Evolutionary conservation across 345 rosid species (phyloP).

Genomic region (Boechera retrofracta): DNA sequence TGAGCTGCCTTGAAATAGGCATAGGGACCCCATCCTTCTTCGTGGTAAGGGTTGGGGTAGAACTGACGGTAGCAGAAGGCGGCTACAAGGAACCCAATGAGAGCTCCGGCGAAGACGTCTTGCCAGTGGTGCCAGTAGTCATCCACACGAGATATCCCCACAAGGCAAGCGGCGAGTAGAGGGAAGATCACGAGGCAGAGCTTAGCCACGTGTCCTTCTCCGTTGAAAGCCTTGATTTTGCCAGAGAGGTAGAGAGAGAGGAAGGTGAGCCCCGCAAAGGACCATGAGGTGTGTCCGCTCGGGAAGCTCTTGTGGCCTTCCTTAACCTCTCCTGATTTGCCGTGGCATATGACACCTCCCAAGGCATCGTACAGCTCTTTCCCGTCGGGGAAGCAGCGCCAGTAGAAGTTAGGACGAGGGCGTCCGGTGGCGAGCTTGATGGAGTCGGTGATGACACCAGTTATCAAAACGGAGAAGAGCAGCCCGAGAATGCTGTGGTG

Average conservation of each 20-base stretch:
- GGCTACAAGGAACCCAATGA: constrained; percentile 65
- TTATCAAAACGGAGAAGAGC: constrained; percentile 67
- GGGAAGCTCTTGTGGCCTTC: constrained; percentile 96
- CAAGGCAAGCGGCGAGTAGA: constrained; percentile 69
- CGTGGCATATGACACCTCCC: constrained; percentile 83
- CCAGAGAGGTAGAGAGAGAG: constrained; percentile 78
- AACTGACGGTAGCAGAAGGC: constrained; percentile 68
- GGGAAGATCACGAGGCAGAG: constrained; percentile 72
- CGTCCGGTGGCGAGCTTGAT: constrained; percentile 77
- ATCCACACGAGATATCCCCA: constrained; percentile 81
- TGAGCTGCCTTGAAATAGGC: constrained; percentile 67
- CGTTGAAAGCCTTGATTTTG: constrained; percentile 69
- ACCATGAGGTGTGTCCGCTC: constrained; percentile 88
- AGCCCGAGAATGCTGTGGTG: constrained; percentile 81
- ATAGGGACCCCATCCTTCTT: constrained; percentile 74
- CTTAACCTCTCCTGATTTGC: constrained; percentile 55
- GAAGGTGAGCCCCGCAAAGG: constrained; percentile 82
- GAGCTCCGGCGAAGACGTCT: constrained; percentile 80
- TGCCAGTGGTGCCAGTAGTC: constrained; percentile 95
- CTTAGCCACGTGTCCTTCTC: constrained; percentile 77
- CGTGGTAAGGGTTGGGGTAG: constrained; percentile 65
- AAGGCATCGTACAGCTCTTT: constrained; percentile 57
- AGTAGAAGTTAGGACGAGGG: constrained; percentile 92
- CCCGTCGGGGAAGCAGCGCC: constrained; percentile 98
- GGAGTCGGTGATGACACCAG: constrained; percentile 78